phyloP scores from a whole-genome alignment of 2,329 filamentous ascomycete genomes.

The Epichloe bromicola region DNA sequence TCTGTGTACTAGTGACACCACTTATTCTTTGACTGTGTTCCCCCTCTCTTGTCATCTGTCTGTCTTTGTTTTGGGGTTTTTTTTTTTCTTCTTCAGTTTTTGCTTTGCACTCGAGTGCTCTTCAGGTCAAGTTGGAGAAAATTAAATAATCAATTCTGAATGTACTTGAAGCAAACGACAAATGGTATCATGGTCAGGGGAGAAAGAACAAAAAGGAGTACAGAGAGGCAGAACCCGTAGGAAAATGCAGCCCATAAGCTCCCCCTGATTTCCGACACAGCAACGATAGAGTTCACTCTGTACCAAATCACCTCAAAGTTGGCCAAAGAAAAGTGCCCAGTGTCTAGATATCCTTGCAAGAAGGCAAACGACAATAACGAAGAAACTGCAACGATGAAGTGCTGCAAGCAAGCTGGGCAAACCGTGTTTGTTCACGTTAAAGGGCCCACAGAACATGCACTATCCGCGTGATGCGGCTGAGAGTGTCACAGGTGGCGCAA shows the following conservation, averaged over 20 bases:
- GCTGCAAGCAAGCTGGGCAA: not conserved
- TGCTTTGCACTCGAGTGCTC: slow-evolving; percentile 23
- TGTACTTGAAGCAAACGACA: slow-evolving; percentile 27
- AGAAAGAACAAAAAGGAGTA: slow-evolving; percentile 27
- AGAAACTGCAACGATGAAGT: slow-evolving; percentile 5
- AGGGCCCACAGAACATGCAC: slow-evolving; percentile 1
- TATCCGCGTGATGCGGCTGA: not conserved
- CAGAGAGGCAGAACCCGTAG: slow-evolving; percentile 24
- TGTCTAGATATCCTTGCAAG: slow-evolving; percentile 10
- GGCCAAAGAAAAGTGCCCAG: slow-evolving; percentile 10
- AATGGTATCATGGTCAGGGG: slow-evolving; percentile 20
- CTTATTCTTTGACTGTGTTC: slow-evolving; percentile 1
- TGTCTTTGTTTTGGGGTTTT: slow-evolving; percentile 6
- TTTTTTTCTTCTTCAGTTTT: slow-evolving; percentile 16
- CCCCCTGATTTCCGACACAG: slow-evolving; percentile 25
- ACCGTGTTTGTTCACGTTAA: slow-evolving; percentile 3
- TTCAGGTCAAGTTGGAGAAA: slow-evolving; percentile 22
- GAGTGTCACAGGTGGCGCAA: not conserved
- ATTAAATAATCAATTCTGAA: slow-evolving; percentile 41
- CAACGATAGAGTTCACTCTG: slow-evolving; percentile 16
- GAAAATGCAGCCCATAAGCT: slow-evolving; percentile 19
- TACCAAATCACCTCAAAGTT: slow-evolving; percentile 16
- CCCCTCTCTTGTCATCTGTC: not conserved
- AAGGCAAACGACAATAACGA: slow-evolving; percentile 10
- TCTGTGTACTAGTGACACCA: slow-evolving; percentile 6